Base-by-base conservation (phyloP, 129 eudicot species). In the Tagetes patula region DNA sequence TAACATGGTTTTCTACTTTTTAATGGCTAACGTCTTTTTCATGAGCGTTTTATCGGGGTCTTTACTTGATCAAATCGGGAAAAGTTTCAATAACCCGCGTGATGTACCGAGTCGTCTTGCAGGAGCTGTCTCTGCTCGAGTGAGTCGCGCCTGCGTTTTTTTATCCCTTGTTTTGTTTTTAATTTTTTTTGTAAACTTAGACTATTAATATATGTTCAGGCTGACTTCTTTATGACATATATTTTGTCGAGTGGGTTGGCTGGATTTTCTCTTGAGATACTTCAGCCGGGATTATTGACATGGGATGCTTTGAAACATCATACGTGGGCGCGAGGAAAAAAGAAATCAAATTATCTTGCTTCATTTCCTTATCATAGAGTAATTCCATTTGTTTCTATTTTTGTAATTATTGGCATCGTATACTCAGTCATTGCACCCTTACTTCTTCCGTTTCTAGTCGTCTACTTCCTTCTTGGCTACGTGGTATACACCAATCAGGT, bases 181-280 rank as follows among this genome's bases (percentile, higher is more conserved):
- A 20, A 30, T 6, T 32, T 32, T 3, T 58, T 32, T 58, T 20
- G 27, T 20, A 20, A 20, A 32, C 38, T 58, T 10, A 9, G n/a
- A 8, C 33, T 58, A 32, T 8, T 58, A 10, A 32, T 58, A 32
- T 59, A 36, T 34, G 52, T 85, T 54, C 92, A 93, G 98, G 96
- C 90, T 40, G 98, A 93, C 80, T 93, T 93, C 73, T 93, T 93
- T 78, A 81, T 86, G 85, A 93, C 98, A n/a, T 93, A 93, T 72
- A 87, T 93, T 70, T 70, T 89, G 80, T 84, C 96, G 5, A 90
- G 87, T 69, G 98, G 96, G 72, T 80, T 93, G 59, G 77, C 95
- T 10, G 98, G 98, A 59, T 93, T 93, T 69, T 86, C 96, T 39
- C 83, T 89, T 62, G 98, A 93, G 80, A 81, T 85, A 68, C 96